Evolutionary conservation across 306 rosid species (phyloP).

Genomic region (Ammopiptanthus mongolicus): DNA sequence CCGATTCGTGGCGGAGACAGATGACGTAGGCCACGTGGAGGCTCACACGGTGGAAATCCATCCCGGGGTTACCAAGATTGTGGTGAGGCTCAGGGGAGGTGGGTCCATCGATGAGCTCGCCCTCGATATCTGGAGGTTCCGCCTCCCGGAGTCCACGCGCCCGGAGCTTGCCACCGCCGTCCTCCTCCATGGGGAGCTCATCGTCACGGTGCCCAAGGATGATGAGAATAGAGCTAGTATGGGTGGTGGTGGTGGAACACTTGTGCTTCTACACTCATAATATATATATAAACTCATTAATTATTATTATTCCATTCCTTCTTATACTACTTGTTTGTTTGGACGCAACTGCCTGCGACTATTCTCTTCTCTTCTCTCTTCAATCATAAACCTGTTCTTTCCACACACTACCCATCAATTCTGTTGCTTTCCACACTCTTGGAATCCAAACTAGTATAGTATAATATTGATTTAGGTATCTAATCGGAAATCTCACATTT

Average conservation of each 20-base stretch:
- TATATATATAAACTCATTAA: too few species aligned
- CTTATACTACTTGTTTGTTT: too few species aligned
- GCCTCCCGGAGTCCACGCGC: slow-evolving; percentile 66
- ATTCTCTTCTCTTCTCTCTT: too few species aligned
- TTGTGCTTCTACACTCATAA: slow-evolving; percentile 49
- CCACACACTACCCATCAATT: too few species aligned
- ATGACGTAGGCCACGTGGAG: slow-evolving; percentile 31
- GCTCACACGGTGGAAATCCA: slow-evolving; percentile 61
- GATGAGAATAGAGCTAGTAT: slow-evolving; percentile 34
- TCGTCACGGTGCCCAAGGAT: slow-evolving; percentile 74
- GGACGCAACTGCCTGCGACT: too few species aligned
- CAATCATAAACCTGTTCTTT: too few species aligned
- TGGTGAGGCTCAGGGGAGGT: slow-evolving; percentile 57
- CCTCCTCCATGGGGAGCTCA: slow-evolving; percentile 57
- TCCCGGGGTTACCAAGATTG: slow-evolving; percentile 73
- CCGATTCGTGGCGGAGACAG: slow-evolving; percentile 60
- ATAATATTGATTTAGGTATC: too few species aligned
- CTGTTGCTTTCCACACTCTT: too few species aligned
- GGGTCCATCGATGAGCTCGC: slow-evolving; percentile 55
- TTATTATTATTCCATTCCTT: too few species aligned
- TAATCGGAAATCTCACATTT: too few species aligned
- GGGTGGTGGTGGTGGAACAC: slow-evolving; percentile 52
- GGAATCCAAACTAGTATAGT: too few species aligned
- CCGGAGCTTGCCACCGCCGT: slow-evolving; percentile 74
- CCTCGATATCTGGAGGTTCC: slow-evolving; percentile 77